Evolutionary conservation across 129 eudicot genomes (phyloP), one percentile per base, ranked within the genome.

Genomic region (Pulicaria dysenterica): DNA sequence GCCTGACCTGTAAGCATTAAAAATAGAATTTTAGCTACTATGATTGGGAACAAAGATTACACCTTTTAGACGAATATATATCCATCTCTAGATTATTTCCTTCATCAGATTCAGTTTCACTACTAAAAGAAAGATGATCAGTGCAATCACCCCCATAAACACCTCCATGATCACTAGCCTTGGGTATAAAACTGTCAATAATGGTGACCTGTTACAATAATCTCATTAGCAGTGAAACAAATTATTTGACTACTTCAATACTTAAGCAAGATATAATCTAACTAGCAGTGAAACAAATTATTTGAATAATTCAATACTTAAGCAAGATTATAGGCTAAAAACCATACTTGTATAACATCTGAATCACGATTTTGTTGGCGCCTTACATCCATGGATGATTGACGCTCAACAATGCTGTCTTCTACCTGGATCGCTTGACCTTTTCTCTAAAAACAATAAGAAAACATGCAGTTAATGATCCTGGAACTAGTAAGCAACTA

Each of bases 351-450:
- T 69, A 87, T 84, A 75, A 76, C 92, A 80, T 84, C 89, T 15
- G 87, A 79, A 75, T 82, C 93, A 42, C 84, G 81, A 44, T 76
- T 79, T 48, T 64, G 75, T 24, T 64, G 82, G 56, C 65, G 82
- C 76, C 82, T 70, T 41, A 68, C 47, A 74, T 82, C 84, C 84
- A 73, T 74, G 48, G 89, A 79, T 56, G 93, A 83, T 72, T 77
- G 83, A 34, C 93, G 83, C 73, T 87, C 93, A 74, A 37, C 13
- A 24, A 51, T 77, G 87, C 87, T 79, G 38, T 78, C 87, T 79
- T 81, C 85, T 16, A 87, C 93, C 79, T 87, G 81, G 55, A 87
- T 84, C 10, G 84, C 80, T 77, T 64, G 80, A 47, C 89, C 89
- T 54, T 49, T 82, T 55, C 57, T 72, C 89, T 87, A 84, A 68